These are phyloP conservation scores for Penicillium angulare DNA, from an alignment of 495 filamentous ascomycete species.

Conservation along the genomic window DNA sequence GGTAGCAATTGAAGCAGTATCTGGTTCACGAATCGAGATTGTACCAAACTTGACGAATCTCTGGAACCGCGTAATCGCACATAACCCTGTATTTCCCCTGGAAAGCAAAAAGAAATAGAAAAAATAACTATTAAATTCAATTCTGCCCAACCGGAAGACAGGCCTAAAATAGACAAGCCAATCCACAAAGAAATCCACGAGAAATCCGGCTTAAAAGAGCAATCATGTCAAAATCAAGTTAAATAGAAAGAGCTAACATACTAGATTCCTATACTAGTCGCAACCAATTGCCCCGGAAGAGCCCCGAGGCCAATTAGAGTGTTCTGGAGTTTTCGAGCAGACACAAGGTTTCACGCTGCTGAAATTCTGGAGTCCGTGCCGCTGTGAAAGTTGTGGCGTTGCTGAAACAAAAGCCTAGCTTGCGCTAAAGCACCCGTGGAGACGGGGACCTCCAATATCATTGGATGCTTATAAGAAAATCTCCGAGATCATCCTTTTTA, in stretches of 20 bases:
- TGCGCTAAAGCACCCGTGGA: slow-evolving; percentile 4
- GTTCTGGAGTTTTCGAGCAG: neutral
- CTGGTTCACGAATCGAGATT: neutral
- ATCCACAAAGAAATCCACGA: neutral
- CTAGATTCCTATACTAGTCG: neutral
- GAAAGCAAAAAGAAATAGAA: neutral
- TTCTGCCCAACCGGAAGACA: neutral
- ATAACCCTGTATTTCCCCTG: neutral
- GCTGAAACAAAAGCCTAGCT: slow-evolving; percentile 21
- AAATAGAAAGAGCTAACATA: neutral
- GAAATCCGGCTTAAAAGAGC: neutral
- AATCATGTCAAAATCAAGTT: neutral
- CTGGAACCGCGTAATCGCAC: neutral
- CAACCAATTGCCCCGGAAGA: neutral
- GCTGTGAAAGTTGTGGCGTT: slow-evolving; percentile 16
- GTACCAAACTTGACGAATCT: neutral
- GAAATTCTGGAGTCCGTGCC: slow-evolving; percentile 1
- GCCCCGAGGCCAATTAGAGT: neutral
- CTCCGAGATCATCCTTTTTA: slow-evolving; percentile 24
- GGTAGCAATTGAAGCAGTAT: neutral
- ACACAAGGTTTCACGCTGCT: neutral
- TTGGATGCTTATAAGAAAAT: slow-evolving; percentile 11
- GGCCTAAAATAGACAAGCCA: neutral
- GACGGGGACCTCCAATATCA: neutral
- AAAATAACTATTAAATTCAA: neutral